Evolutionary conservation across 2,329 filamentous ascomycete genomes (phyloP), one percentile per base, ranked within the genome.

Genomic region (Cercospora canescens): DNA sequence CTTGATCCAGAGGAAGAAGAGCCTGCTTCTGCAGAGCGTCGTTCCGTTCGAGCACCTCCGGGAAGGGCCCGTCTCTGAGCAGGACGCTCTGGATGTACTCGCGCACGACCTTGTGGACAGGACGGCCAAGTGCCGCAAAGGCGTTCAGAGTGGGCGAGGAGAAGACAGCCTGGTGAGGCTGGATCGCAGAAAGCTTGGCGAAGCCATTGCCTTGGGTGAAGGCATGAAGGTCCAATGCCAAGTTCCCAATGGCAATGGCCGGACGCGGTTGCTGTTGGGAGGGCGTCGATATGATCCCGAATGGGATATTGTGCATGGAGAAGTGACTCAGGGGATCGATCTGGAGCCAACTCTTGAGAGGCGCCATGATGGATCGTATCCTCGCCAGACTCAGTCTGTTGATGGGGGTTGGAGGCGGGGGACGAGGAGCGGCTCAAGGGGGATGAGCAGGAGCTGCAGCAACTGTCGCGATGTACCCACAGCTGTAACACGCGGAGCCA

Each of bases 251-350:
- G 9, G 91, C 91, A 66, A 91, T 80, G 14, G 90, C 91, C 9
- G 88, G 85, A 30, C 88, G 88, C 1, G 84, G 89, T 28, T 82
- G 82, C 11, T 82, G 73, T 65, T 86, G 83, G 6, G 82, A 77
- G 2, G 83, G 69, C 0, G 89, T 90, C 32, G 88, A 90, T 75
- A 95, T 91, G 81, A 95, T 88, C 73, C 92, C 92, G 74, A 94
- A 94, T 1, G 92, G 92, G 62, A 95, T 89, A 76, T 95, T 95
- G 74, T 89, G 87, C 60, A 94, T 81, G 8, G 91, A 92, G 79
- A 93, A 93, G 73, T 88, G 87, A 64, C 86, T 89, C 64, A 82
- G 81, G 60, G 82, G 80, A 55, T 87, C 85, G 66, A 90, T 87
- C 58, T 78, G 78, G 63, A 90, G 81, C 87, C 87, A 89, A 62